A percentile compares a stretch with the other conserved stretches of the same genome.
Evolutionary conservation across 2,329 filamentous ascomycete genomes (phyloP).

Genomic region (Sphaerulina populicola): DNA sequence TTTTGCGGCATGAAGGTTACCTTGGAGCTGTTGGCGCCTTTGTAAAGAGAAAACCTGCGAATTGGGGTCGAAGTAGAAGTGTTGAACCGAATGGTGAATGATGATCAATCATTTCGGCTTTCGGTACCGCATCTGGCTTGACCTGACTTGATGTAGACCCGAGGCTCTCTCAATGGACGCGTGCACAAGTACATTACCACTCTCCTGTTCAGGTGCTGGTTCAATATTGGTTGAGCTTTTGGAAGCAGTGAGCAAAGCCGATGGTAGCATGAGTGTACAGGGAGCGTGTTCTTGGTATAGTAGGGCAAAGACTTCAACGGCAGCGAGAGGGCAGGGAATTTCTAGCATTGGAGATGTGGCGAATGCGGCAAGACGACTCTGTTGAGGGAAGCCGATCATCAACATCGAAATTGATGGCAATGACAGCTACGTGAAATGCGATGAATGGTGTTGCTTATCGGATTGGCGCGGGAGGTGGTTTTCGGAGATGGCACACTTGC

Average conservation of each 20-base stretch:
- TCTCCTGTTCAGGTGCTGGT: background rate
- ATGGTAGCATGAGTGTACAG: too few relatives aligned
- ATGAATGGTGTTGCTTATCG: too few relatives aligned
- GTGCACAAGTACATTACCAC: background rate
- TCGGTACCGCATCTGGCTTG: background rate
- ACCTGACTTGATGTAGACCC: background rate
- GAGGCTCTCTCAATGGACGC: background rate
- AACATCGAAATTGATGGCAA: too few relatives aligned
- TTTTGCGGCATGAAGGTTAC: conserved; percentile 90
- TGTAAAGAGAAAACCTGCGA: conserved; percentile 76
- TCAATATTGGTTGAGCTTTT: background rate
- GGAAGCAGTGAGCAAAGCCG: background rate
- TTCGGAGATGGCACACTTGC: background rate
- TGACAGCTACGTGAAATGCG: too few relatives aligned
- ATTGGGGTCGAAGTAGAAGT: conserved; percentile 58
- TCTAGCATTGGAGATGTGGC: background rate
- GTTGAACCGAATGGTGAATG: conserved; percentile 12
- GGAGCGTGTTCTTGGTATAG: too few relatives aligned
- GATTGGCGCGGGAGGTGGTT: too few relatives aligned
- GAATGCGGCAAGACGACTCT: background rate
- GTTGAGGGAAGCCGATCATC: too few relatives aligned
- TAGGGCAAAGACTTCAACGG: too few relatives aligned
- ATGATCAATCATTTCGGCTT: background rate
- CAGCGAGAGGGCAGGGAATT: too few relatives aligned
- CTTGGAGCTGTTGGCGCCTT: conserved; percentile 91